Evolutionary conservation across 208 protist genomes (phyloP).

Genomic region (Trichomonas vaginalis): DNA sequence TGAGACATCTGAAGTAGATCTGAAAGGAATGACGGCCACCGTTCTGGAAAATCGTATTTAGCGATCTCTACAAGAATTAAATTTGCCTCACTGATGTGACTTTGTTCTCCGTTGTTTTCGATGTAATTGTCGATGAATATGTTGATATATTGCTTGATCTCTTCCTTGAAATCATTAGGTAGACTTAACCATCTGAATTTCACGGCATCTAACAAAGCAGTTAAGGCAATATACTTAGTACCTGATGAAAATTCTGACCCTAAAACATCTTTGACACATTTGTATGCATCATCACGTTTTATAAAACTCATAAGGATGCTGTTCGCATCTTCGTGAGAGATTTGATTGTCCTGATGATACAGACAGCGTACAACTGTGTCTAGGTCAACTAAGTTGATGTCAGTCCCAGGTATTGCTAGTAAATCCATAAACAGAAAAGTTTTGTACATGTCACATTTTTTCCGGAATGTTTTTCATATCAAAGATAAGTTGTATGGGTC

Average conservation of each 20-base stretch:
- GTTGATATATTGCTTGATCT: not conserved
- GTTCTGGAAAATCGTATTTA: not conserved
- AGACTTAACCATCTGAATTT: not conserved
- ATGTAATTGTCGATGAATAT: not conserved
- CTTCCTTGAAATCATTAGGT: not conserved
- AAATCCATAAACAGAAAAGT: not conserved
- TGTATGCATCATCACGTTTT: not conserved
- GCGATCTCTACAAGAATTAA: not conserved
- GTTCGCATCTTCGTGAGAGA: not conserved
- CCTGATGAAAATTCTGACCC: not conserved
- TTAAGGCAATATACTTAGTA: not conserved
- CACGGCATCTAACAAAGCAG: not conserved
- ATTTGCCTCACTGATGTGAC: not conserved
- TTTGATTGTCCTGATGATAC: not conserved
- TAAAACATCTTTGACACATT: not conserved
- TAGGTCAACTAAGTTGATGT: not conserved
- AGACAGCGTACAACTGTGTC: not conserved
- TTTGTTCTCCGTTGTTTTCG: not conserved
- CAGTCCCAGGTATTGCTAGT: not conserved
- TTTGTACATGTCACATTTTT: too few species aligned
- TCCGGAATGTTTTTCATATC: too few species aligned
- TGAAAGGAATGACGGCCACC: not conserved
- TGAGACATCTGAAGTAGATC: not conserved
- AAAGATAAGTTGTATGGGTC: too few species aligned
- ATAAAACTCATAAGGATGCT: not conserved